phyloP scores from a whole-genome alignment of 345 rosid species.

The Aquilaria malaccensis region DNA sequence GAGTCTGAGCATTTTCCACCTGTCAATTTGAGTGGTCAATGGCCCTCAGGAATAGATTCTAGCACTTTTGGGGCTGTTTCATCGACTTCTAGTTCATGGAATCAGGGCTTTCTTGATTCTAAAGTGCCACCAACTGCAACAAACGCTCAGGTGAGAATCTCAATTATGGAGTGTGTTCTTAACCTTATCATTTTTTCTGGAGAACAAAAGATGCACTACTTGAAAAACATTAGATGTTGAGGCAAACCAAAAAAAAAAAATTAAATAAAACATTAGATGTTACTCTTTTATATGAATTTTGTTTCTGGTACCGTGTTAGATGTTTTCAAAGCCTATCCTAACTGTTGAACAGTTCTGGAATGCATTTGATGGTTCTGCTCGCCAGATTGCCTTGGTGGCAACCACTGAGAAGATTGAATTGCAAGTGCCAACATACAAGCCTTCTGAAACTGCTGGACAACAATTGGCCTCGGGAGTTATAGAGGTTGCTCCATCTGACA shows the following conservation, averaged over 20 bases:
- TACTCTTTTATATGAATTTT: background rate
- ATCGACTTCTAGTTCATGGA: slow-evolving; percentile 42
- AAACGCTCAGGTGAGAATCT: slow-evolving; percentile 41
- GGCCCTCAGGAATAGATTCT: slow-evolving; percentile 46
- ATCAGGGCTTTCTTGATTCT: slow-evolving; percentile 27
- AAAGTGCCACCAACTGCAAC: slow-evolving; percentile 24
- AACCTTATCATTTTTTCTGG: slow-evolving; percentile 3
- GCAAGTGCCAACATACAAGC: slow-evolving; percentile 22
- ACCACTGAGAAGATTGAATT: slow-evolving; percentile 27
- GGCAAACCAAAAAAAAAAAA: no score
- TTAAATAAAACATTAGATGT: background rate
- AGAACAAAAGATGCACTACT: background rate
- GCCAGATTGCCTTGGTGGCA: slow-evolving; percentile 29
- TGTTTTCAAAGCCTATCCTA: slow-evolving; percentile 9
- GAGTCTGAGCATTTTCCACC: slow-evolving; percentile 34
- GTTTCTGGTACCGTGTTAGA: background rate
- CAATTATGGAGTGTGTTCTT: background rate
- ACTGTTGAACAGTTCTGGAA: slow-evolving; percentile 60
- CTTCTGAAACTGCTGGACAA: slow-evolving; percentile 32
- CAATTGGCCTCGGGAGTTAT: slow-evolving; percentile 28
- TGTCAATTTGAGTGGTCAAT: slow-evolving; percentile 31
- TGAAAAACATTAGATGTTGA: no score
- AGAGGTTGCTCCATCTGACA: slow-evolving; percentile 33
- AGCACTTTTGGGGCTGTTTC: slow-evolving; percentile 26
- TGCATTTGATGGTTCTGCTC: slow-evolving; percentile 49